These are phyloP conservation scores for Lycium ferocissimum DNA, from an alignment of 257 asterid genomes.

Conservation along the genomic window DNA sequence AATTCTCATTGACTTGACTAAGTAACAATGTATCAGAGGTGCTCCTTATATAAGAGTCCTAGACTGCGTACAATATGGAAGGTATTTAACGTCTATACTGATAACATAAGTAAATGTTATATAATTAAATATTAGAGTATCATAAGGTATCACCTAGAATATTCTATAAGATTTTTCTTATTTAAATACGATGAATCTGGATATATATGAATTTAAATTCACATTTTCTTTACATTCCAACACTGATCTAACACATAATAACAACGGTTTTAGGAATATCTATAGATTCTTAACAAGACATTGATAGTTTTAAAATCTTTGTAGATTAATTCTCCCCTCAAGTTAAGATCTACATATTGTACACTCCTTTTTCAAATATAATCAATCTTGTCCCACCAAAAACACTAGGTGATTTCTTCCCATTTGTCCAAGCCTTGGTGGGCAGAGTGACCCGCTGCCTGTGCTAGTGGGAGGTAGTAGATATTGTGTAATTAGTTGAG, in stretches of 20 bases:
- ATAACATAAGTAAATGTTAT: neutral
- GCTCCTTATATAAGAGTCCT: neutral
- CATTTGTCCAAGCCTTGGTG: neutral
- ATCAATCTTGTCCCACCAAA: neutral
- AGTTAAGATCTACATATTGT: neutral
- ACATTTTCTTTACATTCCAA: conserved; percentile 6
- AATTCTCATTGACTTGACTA: neutral
- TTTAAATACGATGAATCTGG: neutral
- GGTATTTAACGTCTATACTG: neutral
- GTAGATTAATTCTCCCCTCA: neutral
- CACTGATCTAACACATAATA: neutral
- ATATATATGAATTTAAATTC: neutral
- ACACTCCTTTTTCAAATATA: neutral
- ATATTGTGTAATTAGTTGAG: neutral
- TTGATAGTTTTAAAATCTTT: neutral
- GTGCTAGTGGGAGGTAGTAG: neutral
- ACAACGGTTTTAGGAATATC: neutral
- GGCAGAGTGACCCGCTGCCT: neutral
- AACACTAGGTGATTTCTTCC: neutral
- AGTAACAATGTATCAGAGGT: conserved; percentile 6
- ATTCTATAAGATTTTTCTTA: neutral
- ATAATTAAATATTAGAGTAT: too few species aligned
- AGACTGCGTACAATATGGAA: neutral
- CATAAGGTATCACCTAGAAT: too few species aligned
- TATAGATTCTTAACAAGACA: conserved; percentile 16